phyloP scores from a whole-genome alignment of 2,329 filamentous ascomycete genomes.

The Botrytis porri region DNA sequence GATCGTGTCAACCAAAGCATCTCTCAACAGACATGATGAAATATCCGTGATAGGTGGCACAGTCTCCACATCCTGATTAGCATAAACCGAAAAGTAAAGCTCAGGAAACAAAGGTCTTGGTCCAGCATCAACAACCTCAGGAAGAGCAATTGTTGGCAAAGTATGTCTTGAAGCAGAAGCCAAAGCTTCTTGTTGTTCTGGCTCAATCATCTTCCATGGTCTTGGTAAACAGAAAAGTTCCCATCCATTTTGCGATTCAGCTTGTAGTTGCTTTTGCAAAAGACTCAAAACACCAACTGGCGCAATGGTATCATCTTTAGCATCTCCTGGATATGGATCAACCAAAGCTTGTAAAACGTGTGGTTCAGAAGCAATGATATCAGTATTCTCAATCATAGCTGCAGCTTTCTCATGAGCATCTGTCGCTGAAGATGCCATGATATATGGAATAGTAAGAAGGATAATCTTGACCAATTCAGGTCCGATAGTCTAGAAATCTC shows the following conservation, averaged over 20 bases:
- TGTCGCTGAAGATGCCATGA: slow-evolving; percentile 70
- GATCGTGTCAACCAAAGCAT: slow-evolving; percentile 86
- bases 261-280: slow-evolving; percentile 80
- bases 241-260: slow-evolving; percentile 73
- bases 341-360: slow-evolving; percentile 82
- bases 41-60: slow-evolving; percentile 76
- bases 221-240: slow-evolving; percentile 66
- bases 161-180: slow-evolving; percentile 66
- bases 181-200: slow-evolving; percentile 59
- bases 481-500: slow-evolving; percentile 53
- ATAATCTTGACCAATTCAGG: slow-evolving; percentile 97
- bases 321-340: slow-evolving; percentile 73
- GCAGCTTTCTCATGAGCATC: slow-evolving; percentile 71
- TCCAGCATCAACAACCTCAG: slow-evolving; percentile 71
- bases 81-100: slow-evolving; percentile 89
- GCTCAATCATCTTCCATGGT: slow-evolving; percentile 62
- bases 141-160: slow-evolving; percentile 74
- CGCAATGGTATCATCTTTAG: slow-evolving; percentile 57
- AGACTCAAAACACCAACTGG: slow-evolving; percentile 74
- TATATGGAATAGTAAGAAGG: slow-evolving; percentile 87
- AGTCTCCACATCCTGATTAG: slow-evolving; percentile 80
- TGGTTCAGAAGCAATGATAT: slow-evolving; percentile 86
- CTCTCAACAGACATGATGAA: slow-evolving; percentile 78
- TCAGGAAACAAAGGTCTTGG: slow-evolving; percentile 82
- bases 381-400: slow-evolving; percentile 86